phyloP scores from a whole-genome alignment of 805 yeast species.

The Cyberlindnera nakhonratchasimensis region DNA sequence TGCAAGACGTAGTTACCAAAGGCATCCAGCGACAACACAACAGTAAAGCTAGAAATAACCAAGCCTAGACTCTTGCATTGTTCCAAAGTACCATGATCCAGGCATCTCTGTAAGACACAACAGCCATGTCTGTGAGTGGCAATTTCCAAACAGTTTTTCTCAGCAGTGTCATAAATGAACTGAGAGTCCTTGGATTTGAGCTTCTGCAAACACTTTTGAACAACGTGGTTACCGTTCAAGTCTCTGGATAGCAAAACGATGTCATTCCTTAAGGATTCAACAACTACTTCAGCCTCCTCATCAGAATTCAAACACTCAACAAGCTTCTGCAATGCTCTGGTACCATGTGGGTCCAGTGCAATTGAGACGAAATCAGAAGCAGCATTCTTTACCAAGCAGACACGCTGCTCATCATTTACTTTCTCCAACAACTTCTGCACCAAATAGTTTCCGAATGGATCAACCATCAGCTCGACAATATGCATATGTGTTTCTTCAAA shows the following conservation, averaged over 20 bases:
- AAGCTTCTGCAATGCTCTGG: slow-evolving; percentile 89
- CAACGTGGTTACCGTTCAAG: slow-evolving; percentile 93
- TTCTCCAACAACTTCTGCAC: slow-evolving; percentile 87
- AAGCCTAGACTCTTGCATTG: slow-evolving; percentile 69
- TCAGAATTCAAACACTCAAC: slow-evolving; percentile 75
- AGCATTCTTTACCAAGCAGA: slow-evolving; percentile 65
- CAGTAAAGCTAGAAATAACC: slow-evolving; percentile 65
- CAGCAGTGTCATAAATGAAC: slow-evolving; percentile 86
- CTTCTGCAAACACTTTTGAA: slow-evolving; percentile 84
- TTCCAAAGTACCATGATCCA: slow-evolving; percentile 75
- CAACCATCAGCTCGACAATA: slow-evolving; percentile 85
- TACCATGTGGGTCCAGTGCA: slow-evolving; percentile 93
- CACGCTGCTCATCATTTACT: slow-evolving; percentile 65
- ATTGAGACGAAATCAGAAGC: slow-evolving; percentile 71
- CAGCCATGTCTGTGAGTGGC: slow-evolving; percentile 98
- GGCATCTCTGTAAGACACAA: slow-evolving; percentile 92
- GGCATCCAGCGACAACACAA: slow-evolving; percentile 78
- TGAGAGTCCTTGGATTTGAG: slow-evolving; percentile 67
- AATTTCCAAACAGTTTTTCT: slow-evolving; percentile 66
- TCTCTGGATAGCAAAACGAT: slow-evolving; percentile 82
- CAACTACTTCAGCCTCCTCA: slow-evolving; percentile 66
- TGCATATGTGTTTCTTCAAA: slow-evolving; percentile 76
- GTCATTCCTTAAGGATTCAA: slow-evolving; percentile 57
- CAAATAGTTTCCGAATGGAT: slow-evolving; percentile 96
- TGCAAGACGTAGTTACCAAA: slow-evolving; percentile 97